Conservation (phyloP, 805 yeast species). For the Metschnikowia noctiluminum region DNA sequence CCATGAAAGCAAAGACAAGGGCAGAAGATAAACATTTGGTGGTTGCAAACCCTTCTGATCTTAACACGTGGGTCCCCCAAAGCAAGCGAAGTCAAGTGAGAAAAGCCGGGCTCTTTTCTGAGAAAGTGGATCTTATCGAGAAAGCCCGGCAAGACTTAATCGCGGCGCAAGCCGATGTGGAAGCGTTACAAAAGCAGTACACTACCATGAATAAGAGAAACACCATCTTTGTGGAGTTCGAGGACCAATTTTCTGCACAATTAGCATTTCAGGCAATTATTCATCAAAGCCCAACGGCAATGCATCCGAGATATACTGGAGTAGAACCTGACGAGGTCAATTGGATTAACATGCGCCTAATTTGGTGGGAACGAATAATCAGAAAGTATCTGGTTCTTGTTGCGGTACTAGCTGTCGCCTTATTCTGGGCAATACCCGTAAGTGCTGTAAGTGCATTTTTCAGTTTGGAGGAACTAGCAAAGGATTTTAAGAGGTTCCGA, state of each 20-base stretch:
- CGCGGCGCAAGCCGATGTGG: conserved; percentile 53
- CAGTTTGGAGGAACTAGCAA: conserved; percentile 59
- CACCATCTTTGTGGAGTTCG: conserved; percentile 76
- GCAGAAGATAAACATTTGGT: conserved; percentile 59
- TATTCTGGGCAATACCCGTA: conserved; percentile 76
- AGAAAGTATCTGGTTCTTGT: conserved; percentile 51
- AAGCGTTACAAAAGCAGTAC: conserved; percentile 50
- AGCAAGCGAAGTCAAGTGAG: conserved; percentile 65
- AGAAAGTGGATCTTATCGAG: conserved; percentile 62
- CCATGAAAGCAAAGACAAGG: conserved; percentile 60
- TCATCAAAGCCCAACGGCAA: conserved; percentile 63
- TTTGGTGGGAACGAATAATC: conserved; percentile 73
- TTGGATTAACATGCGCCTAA: conserved; percentile 72
- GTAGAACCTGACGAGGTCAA: conserved; percentile 58
- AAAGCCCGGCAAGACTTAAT: conserved; percentile 56
- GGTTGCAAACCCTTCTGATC: conserved; percentile 34
- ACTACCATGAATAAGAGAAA: conserved; percentile 59
- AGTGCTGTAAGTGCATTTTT: conserved; percentile 76
- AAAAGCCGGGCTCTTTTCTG: conserved; percentile 41
- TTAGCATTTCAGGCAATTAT: conserved; percentile 61
- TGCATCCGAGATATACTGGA: conserved; percentile 60
- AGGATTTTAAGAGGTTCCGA: conserved; percentile 45
- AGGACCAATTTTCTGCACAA: conserved; percentile 72
- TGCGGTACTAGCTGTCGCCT: conserved; percentile 52
- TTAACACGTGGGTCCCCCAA: conserved; percentile 57